Evolutionary conservation across 371 early-diverging fungal species (phyloP).

Genomic region (Rhizomucor miehei): DNA sequence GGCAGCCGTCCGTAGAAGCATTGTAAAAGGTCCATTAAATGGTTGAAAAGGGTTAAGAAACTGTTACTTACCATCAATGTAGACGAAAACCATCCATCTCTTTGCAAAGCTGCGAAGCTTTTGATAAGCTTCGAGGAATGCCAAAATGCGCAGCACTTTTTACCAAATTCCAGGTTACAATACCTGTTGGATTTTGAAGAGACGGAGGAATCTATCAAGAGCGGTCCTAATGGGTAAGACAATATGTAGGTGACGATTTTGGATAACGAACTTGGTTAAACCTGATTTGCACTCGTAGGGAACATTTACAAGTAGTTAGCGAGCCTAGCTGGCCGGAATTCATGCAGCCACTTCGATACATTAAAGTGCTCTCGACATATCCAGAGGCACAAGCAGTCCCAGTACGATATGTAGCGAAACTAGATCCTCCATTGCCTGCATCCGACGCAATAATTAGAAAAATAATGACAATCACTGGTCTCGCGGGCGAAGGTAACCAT

Average conservation of each 20-base stretch:
- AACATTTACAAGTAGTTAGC: constrained; percentile 27
- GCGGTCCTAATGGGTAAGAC: constrained; percentile 18
- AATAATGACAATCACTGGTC: constrained; percentile 28
- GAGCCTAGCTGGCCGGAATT: constrained; percentile 27
- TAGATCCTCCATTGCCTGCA: constrained; percentile 38
- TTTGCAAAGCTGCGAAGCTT: constrained; percentile 19
- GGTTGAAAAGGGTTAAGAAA: background rate
- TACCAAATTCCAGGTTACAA: constrained; percentile 22
- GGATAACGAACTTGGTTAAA: background rate
- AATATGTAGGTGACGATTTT: background rate
- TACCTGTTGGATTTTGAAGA: constrained; percentile 34
- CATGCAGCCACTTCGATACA: constrained; percentile 28
- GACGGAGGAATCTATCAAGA: constrained; percentile 23
- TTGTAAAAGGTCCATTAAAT: constrained; percentile 47
- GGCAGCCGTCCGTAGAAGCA: constrained; percentile 26
- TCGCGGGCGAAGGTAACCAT: constrained; percentile 11
- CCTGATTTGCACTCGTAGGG: background rate
- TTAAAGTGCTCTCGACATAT: constrained; percentile 21
- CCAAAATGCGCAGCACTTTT: constrained; percentile 17
- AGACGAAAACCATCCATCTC: constrained; percentile 12
- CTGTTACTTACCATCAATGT: background rate
- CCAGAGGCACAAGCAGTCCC: constrained; percentile 26
- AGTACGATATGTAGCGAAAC: constrained; percentile 36
- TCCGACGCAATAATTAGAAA: constrained; percentile 28
- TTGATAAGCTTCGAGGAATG: constrained; percentile 40